Evolutionary conservation across 306 rosid genomes (phyloP).

Genomic region (Chamaecrista fasciculata): DNA sequence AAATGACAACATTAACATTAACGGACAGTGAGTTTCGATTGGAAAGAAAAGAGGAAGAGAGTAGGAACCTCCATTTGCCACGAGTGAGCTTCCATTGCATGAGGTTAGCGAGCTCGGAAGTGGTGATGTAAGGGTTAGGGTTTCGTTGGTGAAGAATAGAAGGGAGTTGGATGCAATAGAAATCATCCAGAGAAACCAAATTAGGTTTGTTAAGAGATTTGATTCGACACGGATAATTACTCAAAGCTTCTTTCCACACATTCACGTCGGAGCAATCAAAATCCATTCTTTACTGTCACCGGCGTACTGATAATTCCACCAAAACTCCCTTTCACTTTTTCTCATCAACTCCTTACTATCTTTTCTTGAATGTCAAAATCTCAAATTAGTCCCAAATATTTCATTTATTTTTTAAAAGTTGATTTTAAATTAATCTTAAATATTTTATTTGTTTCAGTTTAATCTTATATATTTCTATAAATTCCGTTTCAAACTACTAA

Average conservation of each 20-base stretch:
- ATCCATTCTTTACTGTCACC: too few species aligned
- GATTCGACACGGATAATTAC: slow-evolving; percentile 45
- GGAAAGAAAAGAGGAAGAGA: not conserved
- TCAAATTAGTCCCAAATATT: too few species aligned
- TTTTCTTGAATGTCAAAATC: too few species aligned
- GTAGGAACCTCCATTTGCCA: slow-evolving; percentile 77
- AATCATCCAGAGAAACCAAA: slow-evolving; percentile 57
- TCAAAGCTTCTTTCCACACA: slow-evolving; percentile 64
- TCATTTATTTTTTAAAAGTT: too few species aligned
- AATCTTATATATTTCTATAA: too few species aligned
- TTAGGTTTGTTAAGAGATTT: slow-evolving; percentile 58
- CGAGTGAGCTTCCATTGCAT: slow-evolving; percentile 96
- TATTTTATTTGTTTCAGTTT: too few species aligned
- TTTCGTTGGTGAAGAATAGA: slow-evolving; percentile 61
- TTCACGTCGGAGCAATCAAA: slow-evolving; percentile 43
- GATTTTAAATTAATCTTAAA: too few species aligned
- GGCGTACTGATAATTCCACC: too few species aligned
- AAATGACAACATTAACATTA: not conserved
- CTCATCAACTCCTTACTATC: too few species aligned
- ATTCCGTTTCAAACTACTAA: too few species aligned
- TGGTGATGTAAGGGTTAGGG: slow-evolving; percentile 80
- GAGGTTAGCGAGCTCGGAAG: slow-evolving; percentile 67
- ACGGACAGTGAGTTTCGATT: too few species aligned
- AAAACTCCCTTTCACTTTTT: not conserved
- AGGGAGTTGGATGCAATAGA: slow-evolving; percentile 67